These are phyloP conservation scores for Lentinula novae-zelandiae DNA, from an alignment of 1,284 basidiomycete genomes.

Conservation along the genomic window DNA sequence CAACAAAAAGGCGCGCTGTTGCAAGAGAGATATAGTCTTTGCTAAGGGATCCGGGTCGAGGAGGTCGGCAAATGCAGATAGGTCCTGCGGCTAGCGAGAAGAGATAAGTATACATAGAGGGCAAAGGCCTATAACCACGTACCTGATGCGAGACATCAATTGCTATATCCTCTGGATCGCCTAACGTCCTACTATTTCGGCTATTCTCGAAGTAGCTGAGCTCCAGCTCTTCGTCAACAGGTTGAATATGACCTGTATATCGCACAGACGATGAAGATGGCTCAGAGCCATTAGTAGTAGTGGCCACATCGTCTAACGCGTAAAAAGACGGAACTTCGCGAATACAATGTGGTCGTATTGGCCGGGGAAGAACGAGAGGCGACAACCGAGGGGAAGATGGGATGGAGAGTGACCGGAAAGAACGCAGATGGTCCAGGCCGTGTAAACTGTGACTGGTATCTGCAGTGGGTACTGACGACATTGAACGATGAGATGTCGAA, in stretches of 20 bases:
- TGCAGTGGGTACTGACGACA: conserved; percentile 7
- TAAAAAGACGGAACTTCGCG: conserved; percentile 37
- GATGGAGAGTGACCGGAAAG: conserved; percentile 11
- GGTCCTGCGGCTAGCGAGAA: background rate
- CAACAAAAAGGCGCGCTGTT: conserved; percentile 46
- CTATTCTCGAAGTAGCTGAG: conserved; percentile 42
- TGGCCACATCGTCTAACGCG: background rate
- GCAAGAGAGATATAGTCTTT: conserved; percentile 43
- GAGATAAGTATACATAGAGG: background rate
- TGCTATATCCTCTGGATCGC: background rate
- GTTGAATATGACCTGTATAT: conserved; percentile 48
- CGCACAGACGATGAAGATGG: conserved; percentile 32
- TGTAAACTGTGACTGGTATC: conserved; percentile 21
- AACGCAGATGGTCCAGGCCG: conserved; percentile 18
- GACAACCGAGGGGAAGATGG: conserved; percentile 15
- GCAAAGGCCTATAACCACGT: background rate
- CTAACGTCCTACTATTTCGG: conserved; percentile 11
- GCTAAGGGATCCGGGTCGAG: conserved; percentile 30
- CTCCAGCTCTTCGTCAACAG: conserved; percentile 47
- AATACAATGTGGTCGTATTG: conserved; percentile 34
- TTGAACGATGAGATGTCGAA: background rate
- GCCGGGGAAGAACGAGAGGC: conserved; percentile 13
- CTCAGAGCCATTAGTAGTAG: background rate
- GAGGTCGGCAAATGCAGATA: conserved; percentile 21
- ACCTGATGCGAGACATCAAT: background rate